Evolutionary conservation across 1,284 basidiomycete species (phyloP).

Genomic region (Schizopora paradoxa): DNA sequence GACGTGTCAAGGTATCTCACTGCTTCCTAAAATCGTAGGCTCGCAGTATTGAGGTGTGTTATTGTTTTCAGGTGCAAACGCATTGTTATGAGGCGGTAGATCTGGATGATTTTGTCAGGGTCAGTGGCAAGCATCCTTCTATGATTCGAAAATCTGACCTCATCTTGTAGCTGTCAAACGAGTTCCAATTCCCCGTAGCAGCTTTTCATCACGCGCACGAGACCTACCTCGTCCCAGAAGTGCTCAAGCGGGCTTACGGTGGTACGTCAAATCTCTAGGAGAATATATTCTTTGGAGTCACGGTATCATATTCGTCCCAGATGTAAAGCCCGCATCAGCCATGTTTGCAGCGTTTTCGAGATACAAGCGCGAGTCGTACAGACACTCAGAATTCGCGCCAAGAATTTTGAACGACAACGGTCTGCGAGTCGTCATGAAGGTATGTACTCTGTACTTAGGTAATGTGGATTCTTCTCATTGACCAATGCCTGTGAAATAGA

Average conservation of each 20-base stretch:
- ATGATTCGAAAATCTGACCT: background rate
- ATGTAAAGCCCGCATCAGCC: constrained; percentile 41
- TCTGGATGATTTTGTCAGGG: constrained; percentile 33
- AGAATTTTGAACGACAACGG: constrained; percentile 44
- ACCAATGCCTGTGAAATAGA: constrained; percentile 27
- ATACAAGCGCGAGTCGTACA: constrained; percentile 48
- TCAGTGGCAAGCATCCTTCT: constrained; percentile 9
- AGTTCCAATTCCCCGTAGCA: constrained; percentile 42
- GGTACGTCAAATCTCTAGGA: constrained; percentile 11
- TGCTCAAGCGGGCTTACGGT: constrained; percentile 40
- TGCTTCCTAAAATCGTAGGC: constrained; percentile 41
- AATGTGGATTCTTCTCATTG: background rate
- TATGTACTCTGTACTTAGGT: constrained; percentile 4
- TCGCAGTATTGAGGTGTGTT: constrained; percentile 21
- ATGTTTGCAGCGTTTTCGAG: constrained; percentile 44
- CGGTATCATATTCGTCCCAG: constrained; percentile 6
- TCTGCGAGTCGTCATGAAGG: constrained; percentile 38
- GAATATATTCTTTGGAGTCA: background rate
- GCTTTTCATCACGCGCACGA: constrained; percentile 53
- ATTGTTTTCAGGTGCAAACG: constrained; percentile 36
- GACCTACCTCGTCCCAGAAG: constrained; percentile 45
- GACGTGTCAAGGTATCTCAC: constrained; percentile 33
- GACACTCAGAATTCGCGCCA: constrained; percentile 46
- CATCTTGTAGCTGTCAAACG: constrained; percentile 43
- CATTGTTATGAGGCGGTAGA: constrained; percentile 48